Conservation (phyloP, 202 grass and related monocot genomes). For the Schoenoplectus triqueter region DNA sequence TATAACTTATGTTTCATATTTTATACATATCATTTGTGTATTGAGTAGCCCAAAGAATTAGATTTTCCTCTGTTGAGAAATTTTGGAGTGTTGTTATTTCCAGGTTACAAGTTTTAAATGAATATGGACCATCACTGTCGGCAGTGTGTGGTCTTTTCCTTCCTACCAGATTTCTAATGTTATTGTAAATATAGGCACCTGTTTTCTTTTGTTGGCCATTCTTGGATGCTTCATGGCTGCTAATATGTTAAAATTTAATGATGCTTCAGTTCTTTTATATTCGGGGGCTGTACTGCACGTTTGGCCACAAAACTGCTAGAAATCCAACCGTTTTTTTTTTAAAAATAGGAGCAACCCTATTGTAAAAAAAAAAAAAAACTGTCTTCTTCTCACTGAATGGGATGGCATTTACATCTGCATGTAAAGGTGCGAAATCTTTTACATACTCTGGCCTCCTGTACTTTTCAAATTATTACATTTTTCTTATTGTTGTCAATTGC, state of each 20-base stretch:
- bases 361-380: too few relatives aligned
- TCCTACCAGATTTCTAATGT: background rate
- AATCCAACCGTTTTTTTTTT: background rate
- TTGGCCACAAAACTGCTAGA: background rate
- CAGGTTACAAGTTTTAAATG: background rate
- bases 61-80: constrained; percentile 24
- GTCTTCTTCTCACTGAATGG: too few relatives aligned
- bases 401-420: too few relatives aligned
- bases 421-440: too few relatives aligned
- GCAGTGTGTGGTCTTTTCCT: constrained; percentile 35
- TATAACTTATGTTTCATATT: background rate
- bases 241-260: background rate
- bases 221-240: background rate
- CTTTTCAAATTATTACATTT: too few relatives aligned
- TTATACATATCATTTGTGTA: background rate
- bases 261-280: background rate
- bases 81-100: constrained; percentile 23
- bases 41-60: background rate
- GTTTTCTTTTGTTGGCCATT: constrained; percentile 1
- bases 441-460: too few relatives aligned
- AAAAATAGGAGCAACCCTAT: too few relatives aligned
- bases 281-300: background rate
- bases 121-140: constrained; percentile 28
- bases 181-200: constrained; percentile 22
- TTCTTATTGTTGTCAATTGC: too few relatives aligned